Evolutionary conservation across 1,284 basidiomycete genomes (phyloP), one percentile per base, ranked within the genome.

Genomic region (Exsudoporus floridanus): DNA sequence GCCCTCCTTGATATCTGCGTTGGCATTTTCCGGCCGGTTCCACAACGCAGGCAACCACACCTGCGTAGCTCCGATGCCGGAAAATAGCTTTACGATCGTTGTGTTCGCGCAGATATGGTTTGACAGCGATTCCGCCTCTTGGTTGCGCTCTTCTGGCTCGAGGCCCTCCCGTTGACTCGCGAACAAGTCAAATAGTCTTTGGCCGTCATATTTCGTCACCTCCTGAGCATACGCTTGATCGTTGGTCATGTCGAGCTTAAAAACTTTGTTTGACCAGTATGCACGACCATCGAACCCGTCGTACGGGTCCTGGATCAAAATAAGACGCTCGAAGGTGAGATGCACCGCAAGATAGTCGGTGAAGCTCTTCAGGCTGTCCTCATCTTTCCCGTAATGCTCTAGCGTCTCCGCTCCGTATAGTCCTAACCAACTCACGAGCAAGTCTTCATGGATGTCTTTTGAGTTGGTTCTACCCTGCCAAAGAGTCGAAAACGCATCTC

Each of bases 51-150:
- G 52, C 25, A 53, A 25, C 52, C 52, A 53, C 25, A 35, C 21
- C 2, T 35, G 31, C 16, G 16, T 35, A 0, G 33, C 37, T 16
- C 50, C 49, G 14, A 53, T n/a, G 23, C 52, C 52, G 12, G 52
- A 53, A 53, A 53, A 53, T 7, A 53, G 13, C 37, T 53, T 53
- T n/a, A 45, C 21, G n/a, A 53, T 53, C 25, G 52, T 53, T 25
- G 52, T 45, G 42, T 45, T 53, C 12, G 50, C 33, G 28, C 50
- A 53, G 14, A 53, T 23, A 19, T 53, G 36, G 25, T 53, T 53
- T 19, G 50, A 21, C 27, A 53, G 37, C n/a, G 42, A 34, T 16
- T 53, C 52, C 9, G 52, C 52, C 27, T 53, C 52, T 19, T 45
- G 41, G 37, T 53, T 53, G 39, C 52, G 19, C 27, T 53, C 25